Evolutionary conservation across 352 stramenopile genomes (phyloP).

Genomic region (Phytopythium montanum): DNA sequence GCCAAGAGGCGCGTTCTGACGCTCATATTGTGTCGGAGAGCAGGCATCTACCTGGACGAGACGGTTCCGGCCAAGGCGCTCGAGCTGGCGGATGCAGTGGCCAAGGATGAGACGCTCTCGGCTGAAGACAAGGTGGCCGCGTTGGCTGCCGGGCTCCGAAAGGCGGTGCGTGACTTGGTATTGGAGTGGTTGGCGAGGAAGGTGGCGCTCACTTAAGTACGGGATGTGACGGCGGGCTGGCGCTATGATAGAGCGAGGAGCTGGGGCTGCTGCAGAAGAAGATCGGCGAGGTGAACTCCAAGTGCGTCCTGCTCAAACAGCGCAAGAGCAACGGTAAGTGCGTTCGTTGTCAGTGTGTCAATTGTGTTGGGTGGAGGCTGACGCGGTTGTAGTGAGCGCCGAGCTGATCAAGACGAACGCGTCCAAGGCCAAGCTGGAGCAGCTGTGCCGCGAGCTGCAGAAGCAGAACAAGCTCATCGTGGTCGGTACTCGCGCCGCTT

Average conservation of each 20-base stretch:
- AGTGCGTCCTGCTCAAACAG: conserved; percentile 74
- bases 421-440: conserved; percentile 76
- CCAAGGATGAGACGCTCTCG: conserved; percentile 29
- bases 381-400: conserved; percentile 28
- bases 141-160: conserved; percentile 33
- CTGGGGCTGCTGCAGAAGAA: conserved; percentile 73
- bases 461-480: conserved; percentile 89
- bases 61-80: conserved; percentile 29
- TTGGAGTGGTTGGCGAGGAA: no score
- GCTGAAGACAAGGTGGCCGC: conserved; percentile 42
- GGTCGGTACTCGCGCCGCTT: conserved; percentile 17
- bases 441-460: conserved; percentile 81
- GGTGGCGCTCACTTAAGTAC: no score
- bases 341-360: neutral
- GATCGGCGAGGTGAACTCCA: conserved; percentile 75
- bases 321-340: conserved; percentile 53
- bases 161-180: conserved; percentile 26
- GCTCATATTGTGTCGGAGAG: neutral
- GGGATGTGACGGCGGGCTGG: neutral
- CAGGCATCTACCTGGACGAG: conserved; percentile 70
- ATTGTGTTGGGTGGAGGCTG: neutral
- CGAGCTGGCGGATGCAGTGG: conserved; percentile 30
- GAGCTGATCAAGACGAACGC: conserved; percentile 61
- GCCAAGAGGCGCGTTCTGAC: neutral
- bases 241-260: conserved; percentile 51